Evolutionary conservation across 345 rosid genomes (phyloP), one percentile per base, ranked within the genome.

Genomic region (Brassica rapa): DNA sequence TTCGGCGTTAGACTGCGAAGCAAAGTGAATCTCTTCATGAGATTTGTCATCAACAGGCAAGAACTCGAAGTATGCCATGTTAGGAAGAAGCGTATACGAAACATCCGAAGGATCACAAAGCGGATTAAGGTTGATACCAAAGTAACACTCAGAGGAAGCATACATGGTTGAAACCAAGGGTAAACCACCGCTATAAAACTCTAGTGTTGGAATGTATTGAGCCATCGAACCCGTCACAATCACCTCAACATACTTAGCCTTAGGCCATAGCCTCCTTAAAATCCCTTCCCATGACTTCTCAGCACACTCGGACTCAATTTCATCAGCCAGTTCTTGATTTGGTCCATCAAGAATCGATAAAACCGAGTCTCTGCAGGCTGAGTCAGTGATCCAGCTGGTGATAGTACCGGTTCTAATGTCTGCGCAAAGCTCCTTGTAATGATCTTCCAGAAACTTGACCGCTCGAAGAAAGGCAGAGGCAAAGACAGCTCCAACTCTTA

Each of bases 151-250:
- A 12, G 98, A 93, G 14, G 98, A 93, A 43, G 91, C 97, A 84
- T 91, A 93, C 98, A 94, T 94, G 8, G 89, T 90, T 21, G 98
- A 94, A 80, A 92, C 83, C 77, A 94, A 77, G 5, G 97, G 98
- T 41, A 90, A 81, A 41, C 97, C 97, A 3, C 93, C 97, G 15
- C 93, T 85, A 80, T 92, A 94, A 53, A 88, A 89, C 84, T 90
- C 94, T 2, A 94, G 94, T 14, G 90, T 90, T 0, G 96, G 89
- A 33, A 94, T 89, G 53, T 94, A 94, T 67, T 94, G 98, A 25
- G 98, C 97, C 98, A 94, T 94, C 1, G 98, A 89, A 27, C 97
- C 97, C 3, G 98, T 94, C 29, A 94, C 92, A 60, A 94, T 90
- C 37, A 91, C 96, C 72, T 94, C 98, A 76, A 94, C 86, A 77